phyloP scores from a whole-genome alignment of 2,329 filamentous ascomycete species.

The Alternaria sp. region DNA sequence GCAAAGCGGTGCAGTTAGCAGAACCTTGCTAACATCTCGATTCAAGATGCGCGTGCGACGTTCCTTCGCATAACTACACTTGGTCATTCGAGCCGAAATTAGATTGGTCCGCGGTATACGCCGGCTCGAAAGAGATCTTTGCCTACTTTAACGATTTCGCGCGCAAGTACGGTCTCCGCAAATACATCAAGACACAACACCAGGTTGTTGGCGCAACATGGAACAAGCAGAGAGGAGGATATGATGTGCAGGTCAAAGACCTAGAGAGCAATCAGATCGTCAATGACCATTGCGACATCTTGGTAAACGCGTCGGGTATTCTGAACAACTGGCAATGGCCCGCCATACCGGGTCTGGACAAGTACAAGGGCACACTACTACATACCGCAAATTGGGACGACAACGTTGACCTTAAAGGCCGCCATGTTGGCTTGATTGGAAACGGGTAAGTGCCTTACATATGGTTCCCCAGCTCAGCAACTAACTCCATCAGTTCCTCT shows the following conservation, averaged over 20 bases:
- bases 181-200: conserved; percentile 49
- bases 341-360: conserved; percentile 59
- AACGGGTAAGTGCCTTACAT: conserved; percentile 47
- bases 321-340: conserved; percentile 64
- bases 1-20: not conserved
- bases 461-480: not conserved
- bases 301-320: conserved; percentile 61
- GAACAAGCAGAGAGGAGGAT: conserved; percentile 48
- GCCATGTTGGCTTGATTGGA: conserved; percentile 64
- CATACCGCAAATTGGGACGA: conserved; percentile 67
- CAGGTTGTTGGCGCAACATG: conserved; percentile 49
- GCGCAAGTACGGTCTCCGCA: conserved; percentile 50
- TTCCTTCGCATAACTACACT: conserved; percentile 63
- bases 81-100: conserved; percentile 60
- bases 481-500: conserved; percentile 56
- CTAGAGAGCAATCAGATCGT: conserved; percentile 37
- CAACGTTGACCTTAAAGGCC: conserved; percentile 58
- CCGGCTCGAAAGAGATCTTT: conserved; percentile 55
- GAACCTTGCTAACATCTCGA: conserved; percentile 18
- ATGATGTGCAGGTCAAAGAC: conserved; percentile 49
- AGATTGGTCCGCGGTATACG: conserved; percentile 56
- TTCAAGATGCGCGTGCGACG: conserved; percentile 58
- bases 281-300: conserved; percentile 57
- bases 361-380: conserved; percentile 63
- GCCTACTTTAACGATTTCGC: conserved; percentile 55